Percentiles rank a stretch among this genome's conserved stretches.
Evolutionary conservation across 2,329 filamentous ascomycete species (phyloP).

Genomic region (Beauveria brongniartii): DNA sequence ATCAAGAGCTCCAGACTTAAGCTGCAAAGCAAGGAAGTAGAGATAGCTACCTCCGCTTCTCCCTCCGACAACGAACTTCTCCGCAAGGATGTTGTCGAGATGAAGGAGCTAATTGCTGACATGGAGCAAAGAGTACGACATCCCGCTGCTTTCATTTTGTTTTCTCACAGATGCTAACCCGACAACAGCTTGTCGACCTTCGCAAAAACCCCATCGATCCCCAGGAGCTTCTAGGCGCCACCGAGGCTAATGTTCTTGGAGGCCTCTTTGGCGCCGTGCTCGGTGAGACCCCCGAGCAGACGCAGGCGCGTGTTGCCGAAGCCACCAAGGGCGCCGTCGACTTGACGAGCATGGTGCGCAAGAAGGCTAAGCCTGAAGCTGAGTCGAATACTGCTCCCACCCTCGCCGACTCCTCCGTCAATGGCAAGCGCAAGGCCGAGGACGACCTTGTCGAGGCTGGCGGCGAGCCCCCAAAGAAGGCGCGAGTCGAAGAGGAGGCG

Average conservation of each 20-base stretch:
- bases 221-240: constrained; percentile 28
- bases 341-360: constrained; percentile 65
- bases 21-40: constrained; percentile 60
- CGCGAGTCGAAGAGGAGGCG: constrained; percentile 42
- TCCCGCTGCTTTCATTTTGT: background rate
- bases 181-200: constrained; percentile 57
- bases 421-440: constrained; percentile 20
- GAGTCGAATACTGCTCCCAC: constrained; percentile 11
- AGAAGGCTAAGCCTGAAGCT: constrained; percentile 38
- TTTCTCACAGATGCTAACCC: constrained; percentile 5
- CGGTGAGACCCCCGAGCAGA: constrained; percentile 52
- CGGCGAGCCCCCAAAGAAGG: constrained; percentile 32
- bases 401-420: constrained; percentile 18
- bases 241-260: constrained; percentile 35
- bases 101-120: constrained; percentile 69
- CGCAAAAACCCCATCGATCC: constrained; percentile 47
- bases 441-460: constrained; percentile 16
- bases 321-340: constrained; percentile 68
- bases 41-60: constrained; percentile 52
- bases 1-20: constrained; percentile 66
- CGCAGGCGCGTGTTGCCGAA: constrained; percentile 59
- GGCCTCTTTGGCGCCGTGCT: constrained; percentile 57
- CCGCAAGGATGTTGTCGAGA: constrained; percentile 57
- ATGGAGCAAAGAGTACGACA: constrained; percentile 64
- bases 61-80: constrained; percentile 60